These are phyloP conservation scores for Cyclanthera cordifolia DNA, from an alignment of 306 rosid species.

Conservation along the genomic window DNA sequence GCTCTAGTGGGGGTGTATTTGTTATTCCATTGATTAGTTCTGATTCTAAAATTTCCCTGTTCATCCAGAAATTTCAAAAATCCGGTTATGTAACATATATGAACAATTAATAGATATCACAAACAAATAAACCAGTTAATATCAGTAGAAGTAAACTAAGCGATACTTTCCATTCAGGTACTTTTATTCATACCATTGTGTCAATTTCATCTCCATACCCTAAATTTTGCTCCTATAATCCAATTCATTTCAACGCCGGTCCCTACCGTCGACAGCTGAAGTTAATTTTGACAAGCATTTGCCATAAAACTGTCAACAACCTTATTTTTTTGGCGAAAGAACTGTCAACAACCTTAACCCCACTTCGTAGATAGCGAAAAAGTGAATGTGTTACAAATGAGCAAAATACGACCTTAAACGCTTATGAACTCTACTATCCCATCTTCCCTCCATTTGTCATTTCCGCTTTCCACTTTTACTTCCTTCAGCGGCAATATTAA, in stretches of 20 bases:
- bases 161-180: not conserved
- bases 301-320: not conserved
- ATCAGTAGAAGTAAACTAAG: not conserved
- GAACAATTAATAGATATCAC: not conserved
- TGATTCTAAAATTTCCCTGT: conserved; percentile 87
- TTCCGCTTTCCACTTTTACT: not conserved
- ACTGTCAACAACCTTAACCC: too few species aligned
- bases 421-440: not conserved
- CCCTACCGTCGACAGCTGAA: not conserved
- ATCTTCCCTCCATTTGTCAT: not conserved
- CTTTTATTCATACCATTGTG: not conserved
- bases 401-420: not conserved
- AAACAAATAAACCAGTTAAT: not conserved
- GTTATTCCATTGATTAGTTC: conserved; percentile 56
- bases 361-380: too few species aligned
- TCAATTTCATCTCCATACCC: not conserved
- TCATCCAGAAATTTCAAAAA: conserved; percentile 1
- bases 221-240: not conserved
- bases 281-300: not conserved
- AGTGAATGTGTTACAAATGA: too few species aligned
- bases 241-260: not conserved
- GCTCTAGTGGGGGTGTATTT: conserved; percentile 37
- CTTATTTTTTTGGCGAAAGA: too few species aligned
- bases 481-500: not conserved
- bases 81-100: not conserved